phyloP scores from a whole-genome alignment of 1,139 yeast species.

The Meyerozyma smithsonii region DNA sequence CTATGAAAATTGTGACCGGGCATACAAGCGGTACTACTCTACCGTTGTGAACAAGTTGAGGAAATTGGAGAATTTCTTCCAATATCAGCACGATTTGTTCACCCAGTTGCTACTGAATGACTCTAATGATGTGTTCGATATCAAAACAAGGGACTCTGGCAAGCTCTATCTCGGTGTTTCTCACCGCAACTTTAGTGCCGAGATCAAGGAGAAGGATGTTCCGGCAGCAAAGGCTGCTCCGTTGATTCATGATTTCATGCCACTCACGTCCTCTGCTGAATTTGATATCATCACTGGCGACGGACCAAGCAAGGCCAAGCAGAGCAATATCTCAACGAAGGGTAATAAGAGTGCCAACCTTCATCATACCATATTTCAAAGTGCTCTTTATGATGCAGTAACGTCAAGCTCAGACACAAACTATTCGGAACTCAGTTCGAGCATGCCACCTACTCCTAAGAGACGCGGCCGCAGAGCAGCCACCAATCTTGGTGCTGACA shows the following conservation, averaged over 20 bases:
- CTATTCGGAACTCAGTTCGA: slow-evolving; percentile 17
- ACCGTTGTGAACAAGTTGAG: slow-evolving; percentile 31
- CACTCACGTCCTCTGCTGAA: slow-evolving; percentile 33
- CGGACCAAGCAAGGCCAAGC: slow-evolving; percentile 21
- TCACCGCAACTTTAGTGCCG: slow-evolving; percentile 24
- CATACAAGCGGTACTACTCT: slow-evolving; percentile 29
- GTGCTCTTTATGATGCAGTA: slow-evolving; percentile 34
- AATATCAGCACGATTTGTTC: slow-evolving; percentile 31
- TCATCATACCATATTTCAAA: slow-evolving; percentile 40
- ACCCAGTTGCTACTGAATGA: slow-evolving; percentile 18
- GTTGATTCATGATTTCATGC: slow-evolving; percentile 42
- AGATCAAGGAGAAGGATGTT: slow-evolving; percentile 20
- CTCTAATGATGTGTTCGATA: slow-evolving; percentile 25
- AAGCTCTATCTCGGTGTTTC: slow-evolving; percentile 30
- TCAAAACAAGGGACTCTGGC: slow-evolving; percentile 32
- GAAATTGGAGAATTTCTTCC: slow-evolving; percentile 38
- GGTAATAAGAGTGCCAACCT: slow-evolving; percentile 11
- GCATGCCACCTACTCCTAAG: slow-evolving; percentile 14
- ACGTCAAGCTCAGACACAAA: slow-evolving; percentile 44
- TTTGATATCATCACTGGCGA: slow-evolving; percentile 41
- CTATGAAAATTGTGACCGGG: slow-evolving; percentile 36
- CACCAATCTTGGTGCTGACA: slow-evolving; percentile 11
- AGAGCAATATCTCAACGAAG: slow-evolving; percentile 11
- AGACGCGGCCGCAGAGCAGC: slow-evolving; percentile 26
- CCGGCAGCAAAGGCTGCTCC: not conserved